Evolutionary conservation across 495 filamentous ascomycete species (phyloP).

Genomic region (Entonaema liquescens): DNA sequence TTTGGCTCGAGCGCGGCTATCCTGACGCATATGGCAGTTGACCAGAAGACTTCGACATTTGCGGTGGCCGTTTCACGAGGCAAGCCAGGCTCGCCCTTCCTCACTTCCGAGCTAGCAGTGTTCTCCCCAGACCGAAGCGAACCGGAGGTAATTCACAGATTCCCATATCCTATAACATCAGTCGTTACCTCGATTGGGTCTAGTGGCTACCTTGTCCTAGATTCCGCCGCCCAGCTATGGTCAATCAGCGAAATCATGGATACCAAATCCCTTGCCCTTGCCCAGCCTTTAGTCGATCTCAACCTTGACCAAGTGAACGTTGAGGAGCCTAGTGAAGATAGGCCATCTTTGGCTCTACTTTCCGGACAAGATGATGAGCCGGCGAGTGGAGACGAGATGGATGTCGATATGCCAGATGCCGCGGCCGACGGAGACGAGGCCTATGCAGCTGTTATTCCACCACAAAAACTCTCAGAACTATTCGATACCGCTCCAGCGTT

Average conservation of each 20-base stretch:
- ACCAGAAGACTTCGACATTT: conserved; percentile 63
- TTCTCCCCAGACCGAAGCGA: conserved; percentile 60
- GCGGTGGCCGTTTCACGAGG: conserved; percentile 62
- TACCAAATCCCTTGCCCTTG: conserved; percentile 52
- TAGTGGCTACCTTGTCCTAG: conserved; percentile 68
- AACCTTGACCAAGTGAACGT: conserved; percentile 49
- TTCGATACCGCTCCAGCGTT: conserved; percentile 79
- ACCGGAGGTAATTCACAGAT: conserved; percentile 58
- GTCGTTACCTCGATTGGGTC: conserved; percentile 62
- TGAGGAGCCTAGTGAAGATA: conserved; percentile 27
- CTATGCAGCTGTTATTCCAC: conserved; percentile 63
- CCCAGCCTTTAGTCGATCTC: conserved; percentile 59
- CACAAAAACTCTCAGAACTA: conserved; percentile 72
- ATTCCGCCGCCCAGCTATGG: conserved; percentile 66
- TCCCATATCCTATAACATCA: conserved; percentile 62
- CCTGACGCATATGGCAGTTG: conserved; percentile 69
- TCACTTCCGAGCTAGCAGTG: conserved; percentile 62
- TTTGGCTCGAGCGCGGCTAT: conserved; percentile 29
- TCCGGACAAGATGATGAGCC: conserved; percentile 58
- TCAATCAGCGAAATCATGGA: conserved; percentile 60
- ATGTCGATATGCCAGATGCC: conserved; percentile 47
- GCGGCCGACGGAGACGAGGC: conserved; percentile 50
- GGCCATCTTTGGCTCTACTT: conserved; percentile 30
- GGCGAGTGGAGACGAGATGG: conserved; percentile 54
- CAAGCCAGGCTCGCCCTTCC: conserved; percentile 33